These are phyloP conservation scores for Peribolospora baueri DNA, from an alignment of 768 basidiomycete genomes.

Conservation along the genomic window DNA sequence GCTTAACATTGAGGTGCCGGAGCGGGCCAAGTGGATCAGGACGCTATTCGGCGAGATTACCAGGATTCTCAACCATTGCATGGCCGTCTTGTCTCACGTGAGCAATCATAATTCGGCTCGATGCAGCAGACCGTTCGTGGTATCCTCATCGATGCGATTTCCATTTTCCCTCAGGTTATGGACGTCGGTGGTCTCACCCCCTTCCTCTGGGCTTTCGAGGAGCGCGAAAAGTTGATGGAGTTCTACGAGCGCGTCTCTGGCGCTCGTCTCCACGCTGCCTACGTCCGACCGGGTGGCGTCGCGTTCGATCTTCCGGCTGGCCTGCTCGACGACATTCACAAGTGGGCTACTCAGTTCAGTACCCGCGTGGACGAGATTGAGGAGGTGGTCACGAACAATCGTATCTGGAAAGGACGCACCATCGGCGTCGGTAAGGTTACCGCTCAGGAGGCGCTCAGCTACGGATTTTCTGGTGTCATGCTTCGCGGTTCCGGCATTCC, in stretches of 20 bases:
- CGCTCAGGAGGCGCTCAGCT: constrained; percentile 73
- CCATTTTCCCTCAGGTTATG: constrained; percentile 13
- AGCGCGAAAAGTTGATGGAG: constrained; percentile 99
- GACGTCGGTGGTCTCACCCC: constrained; percentile 95
- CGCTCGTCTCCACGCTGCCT: constrained; percentile 90
- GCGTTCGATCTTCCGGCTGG: constrained; percentile 95
- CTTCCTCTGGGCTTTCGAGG: constrained; percentile 99
- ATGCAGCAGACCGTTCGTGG: background rate
- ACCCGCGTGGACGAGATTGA: constrained; percentile 88
- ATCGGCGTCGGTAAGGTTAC: constrained; percentile 72
- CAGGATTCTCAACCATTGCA: constrained; percentile 81
- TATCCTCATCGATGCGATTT: background rate
- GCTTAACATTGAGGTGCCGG: constrained; percentile 87
- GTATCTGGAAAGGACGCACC: constrained; percentile 94
- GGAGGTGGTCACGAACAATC: constrained; percentile 88
- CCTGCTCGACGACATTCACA: constrained; percentile 93
- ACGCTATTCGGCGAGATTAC: constrained; percentile 94
- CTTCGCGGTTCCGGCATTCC: constrained; percentile 72
- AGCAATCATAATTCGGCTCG: constrained; percentile 20
- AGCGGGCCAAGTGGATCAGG: constrained; percentile 93
- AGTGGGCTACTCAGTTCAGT: constrained; percentile 86
- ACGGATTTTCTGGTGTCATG: constrained; percentile 93
- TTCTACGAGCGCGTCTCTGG: constrained; percentile 99
- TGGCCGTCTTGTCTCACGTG: constrained; percentile 85
- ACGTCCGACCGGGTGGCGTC: constrained; percentile 89